Evolutionary conservation across 768 basidiomycete species (phyloP).

Genomic region (Hortiboletus campestris): DNA sequence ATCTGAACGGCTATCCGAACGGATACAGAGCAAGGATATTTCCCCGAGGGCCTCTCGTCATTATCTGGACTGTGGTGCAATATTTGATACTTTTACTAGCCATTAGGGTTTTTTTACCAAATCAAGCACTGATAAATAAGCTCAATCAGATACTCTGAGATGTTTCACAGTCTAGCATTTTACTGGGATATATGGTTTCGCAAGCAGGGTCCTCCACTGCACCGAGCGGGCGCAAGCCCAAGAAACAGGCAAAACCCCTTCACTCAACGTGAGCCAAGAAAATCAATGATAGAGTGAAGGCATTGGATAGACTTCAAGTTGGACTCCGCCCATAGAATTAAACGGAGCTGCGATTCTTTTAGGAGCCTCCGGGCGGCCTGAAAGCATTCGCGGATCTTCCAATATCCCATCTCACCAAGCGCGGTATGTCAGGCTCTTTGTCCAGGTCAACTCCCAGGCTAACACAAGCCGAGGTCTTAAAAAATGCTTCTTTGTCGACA

Average conservation of each 20-base stretch:
- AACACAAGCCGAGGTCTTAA: conserved; percentile 60
- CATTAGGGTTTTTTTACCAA: too few species aligned
- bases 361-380: conserved; percentile 54
- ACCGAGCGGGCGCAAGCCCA: conserved; percentile 9
- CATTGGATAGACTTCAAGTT: conserved; percentile 39
- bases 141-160: too few species aligned
- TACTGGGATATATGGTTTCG: conserved; percentile 24
- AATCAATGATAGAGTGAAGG: conserved; percentile 47
- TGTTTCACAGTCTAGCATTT: too few species aligned
- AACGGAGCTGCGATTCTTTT: conserved; percentile 15
- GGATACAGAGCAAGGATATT: too few species aligned
- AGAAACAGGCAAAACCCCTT: conserved; percentile 12
- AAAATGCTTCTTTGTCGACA: conserved; percentile 79
- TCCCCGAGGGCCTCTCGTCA: too few species aligned
- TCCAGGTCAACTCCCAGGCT: neutral
- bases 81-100: too few species aligned
- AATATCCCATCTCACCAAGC: conserved; percentile 72
- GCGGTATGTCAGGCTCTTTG: conserved; percentile 42
- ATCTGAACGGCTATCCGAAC: too few species aligned
- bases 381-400: conserved; percentile 69
- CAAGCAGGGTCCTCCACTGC: conserved; percentile 18
- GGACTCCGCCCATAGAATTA: neutral
- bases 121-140: too few species aligned
- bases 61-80: too few species aligned
- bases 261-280: conserved; percentile 39